Conservation (phyloP, 345 rosid genomes). For the Cardamine resedifolia region DNA sequence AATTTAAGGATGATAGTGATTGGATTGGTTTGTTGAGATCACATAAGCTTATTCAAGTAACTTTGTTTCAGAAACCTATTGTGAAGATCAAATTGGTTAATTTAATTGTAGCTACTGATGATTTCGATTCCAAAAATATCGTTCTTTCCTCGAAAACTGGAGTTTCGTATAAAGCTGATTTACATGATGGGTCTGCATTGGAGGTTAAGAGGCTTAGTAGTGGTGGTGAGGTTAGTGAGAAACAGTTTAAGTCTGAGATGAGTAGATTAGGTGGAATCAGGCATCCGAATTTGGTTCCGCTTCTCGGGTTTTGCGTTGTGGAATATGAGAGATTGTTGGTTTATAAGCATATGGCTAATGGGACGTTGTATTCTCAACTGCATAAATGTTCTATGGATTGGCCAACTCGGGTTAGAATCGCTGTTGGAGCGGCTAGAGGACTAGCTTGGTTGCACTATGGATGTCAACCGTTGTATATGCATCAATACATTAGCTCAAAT, state of each 20-base stretch:
- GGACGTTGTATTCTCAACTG: conserved; percentile 47
- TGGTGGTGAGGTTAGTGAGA: conserved; percentile 49
- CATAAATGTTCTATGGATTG: conserved; percentile 46
- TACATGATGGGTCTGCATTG: conserved; percentile 58
- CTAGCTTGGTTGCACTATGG: conserved; percentile 67
- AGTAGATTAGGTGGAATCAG: conserved; percentile 52
- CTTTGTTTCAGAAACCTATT: conserved; percentile 59
- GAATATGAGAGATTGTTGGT: conserved; percentile 58
- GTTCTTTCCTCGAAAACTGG: conserved; percentile 51
- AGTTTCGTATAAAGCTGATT: conserved; percentile 49
- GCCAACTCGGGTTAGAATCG: conserved; percentile 50
- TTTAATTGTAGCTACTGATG: conserved; percentile 48
- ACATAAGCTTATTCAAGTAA: conserved; percentile 59
- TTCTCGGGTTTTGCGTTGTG: conserved; percentile 57
- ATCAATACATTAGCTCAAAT: conserved; percentile 52
- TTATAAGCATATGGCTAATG: conserved; percentile 53
- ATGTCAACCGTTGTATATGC: conserved; percentile 44
- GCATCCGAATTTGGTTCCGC: conserved; percentile 68
- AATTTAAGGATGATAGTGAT: conserved; percentile 43
- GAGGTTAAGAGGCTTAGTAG: conserved; percentile 55
- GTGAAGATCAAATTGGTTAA: conserved; percentile 55
- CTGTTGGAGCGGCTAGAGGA: conserved; percentile 61
- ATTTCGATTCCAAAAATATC: conserved; percentile 41
- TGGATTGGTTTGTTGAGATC: conserved; percentile 56
- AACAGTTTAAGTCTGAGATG: conserved; percentile 58